Base-by-base conservation (phyloP, 441 rosid species). In the Arabidopsis lyrata region DNA sequence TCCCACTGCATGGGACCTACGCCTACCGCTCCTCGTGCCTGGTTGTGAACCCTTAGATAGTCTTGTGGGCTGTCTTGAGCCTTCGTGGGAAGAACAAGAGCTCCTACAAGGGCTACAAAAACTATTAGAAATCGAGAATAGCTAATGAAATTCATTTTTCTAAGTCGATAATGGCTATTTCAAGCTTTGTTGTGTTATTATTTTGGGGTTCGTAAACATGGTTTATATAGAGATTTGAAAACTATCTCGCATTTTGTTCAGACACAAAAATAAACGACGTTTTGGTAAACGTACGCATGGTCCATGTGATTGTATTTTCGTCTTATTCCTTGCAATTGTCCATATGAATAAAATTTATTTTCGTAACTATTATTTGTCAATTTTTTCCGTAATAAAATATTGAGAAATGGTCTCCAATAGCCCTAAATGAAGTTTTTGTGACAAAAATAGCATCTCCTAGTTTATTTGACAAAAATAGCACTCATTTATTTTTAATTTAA, bases 51-150 rank as follows among this genome's bases (percentile, higher is more conserved):
- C 0, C 2, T 61, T 35, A 79, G 2, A 45, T 61, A 77, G 70
- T 70, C 78, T 71, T 83, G 80, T 60, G 38, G 78, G 6, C 67
- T 24, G 75, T 83, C 68, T 79, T 83, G 86, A 66, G 84, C 83
- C 11, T 24, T 49, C 3, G 72, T 45, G 15, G 68, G 71, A 53
- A 45, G 68, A 45, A 69, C 36, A 44, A 75, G 36, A 69, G 60
- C 38, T 35, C 58, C 79, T 16, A 55, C 59, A 44, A 75, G 65
- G 8, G 52, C 70, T 54, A 16, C 65, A 15, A 68, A 45, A n/a
- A 61, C 32, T 24, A 45, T 12, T 18, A 62, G n/a, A 63, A 75
- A 6, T 15, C 58, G 49, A 60, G 18, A 61, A 53, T 6, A 35
- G 58, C 12, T 12, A 27, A 1, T 34, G 38, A 35, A 0, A 44